Evolutionary conservation across 1,139 yeast species (phyloP), one percentile per base, ranked within the genome.

Genomic region (Pichia sp.): DNA sequence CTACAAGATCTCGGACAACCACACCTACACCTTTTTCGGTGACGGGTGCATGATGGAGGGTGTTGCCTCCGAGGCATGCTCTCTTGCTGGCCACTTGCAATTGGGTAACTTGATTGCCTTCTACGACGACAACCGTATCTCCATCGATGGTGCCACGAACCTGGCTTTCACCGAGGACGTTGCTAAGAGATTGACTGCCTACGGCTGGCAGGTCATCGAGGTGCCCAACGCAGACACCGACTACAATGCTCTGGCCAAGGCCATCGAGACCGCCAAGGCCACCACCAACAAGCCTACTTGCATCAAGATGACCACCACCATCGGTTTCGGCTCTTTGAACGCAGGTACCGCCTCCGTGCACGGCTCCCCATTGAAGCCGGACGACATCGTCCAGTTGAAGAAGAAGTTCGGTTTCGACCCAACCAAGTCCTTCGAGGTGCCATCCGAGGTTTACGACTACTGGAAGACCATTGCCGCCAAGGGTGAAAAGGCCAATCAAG

Each of bases 31-130:
- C 61, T 85, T 95, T 78, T 75, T 89, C 59, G 99, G 99, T 75
- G 99, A 93, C 67, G 99, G 99, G 64, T 95, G 99, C 78, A 79
- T 93, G 79, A 87, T 86, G 93, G 99, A 93, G 78, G 99, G 99
- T 80, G 90, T 93, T 59, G 82, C 97, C 55, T 81, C 95, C 56
- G 99, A 93, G 78, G 95, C 98, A 51, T 80, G 81, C 64, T 93
- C 99, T 44, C 75, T 91, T 59, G 99, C 99, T 60, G 99, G 99
- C 67, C 99, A 93, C 76, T 79, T 93, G 73, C 81, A 90, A 77
- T 84, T 93, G 71, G 90, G 90, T 71, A 91, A 91, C 79, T 82
- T 93, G 75, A 89, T 93, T 72, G 90, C 95, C 55, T 84, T 93
- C 75, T 95, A 95, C 85, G 99, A 93, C 70, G 96, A 90, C 76